Evolutionary conservation across 1,284 basidiomycete genomes (phyloP), one percentile per base, ranked within the genome.

Genomic region (Pseudozyma flocculosa): DNA sequence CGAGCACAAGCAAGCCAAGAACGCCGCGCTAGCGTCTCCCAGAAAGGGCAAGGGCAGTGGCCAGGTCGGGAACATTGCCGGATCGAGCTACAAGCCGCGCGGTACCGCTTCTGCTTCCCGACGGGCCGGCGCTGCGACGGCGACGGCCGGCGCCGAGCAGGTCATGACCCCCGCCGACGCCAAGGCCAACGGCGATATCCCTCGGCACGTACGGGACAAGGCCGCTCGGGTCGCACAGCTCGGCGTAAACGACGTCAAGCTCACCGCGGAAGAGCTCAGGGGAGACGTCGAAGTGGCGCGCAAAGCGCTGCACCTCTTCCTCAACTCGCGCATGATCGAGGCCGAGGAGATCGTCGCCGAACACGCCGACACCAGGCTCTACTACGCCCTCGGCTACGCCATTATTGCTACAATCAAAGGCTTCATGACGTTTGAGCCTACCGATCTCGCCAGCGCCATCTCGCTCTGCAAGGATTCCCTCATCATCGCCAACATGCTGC

Each of bases 341-440:
- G 75, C 75, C 47, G 72, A 78, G 47, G 50, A 60, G 18, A 63
- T 74, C 43, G 57, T 76, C 45, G 48, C 70, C 34, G 51, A 59
- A 50, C 40, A 71, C 46, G 63, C 72, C 11, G 74, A 76, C 50
- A 44, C 36, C 13, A 58, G 66, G 13, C 61, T 78, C 24, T 78
- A 78, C 66, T 73, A 76, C 41, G 74, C 75, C 3, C 62, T 78
- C 45, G 75, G 72, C 9, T 65, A 66, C 44, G 72, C 70, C 30
- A 56, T 78, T 23, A 75, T 78, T 24, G 68, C 72, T 15, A 70
- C 71, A 22, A 76, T 78, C 61, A 78, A 78, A 51, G 74, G 68
- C n/a, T 70, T 78, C 58, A 78, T 78, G 75, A 78, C 75, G 1
- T 78, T 76, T 43, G 74, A 78, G 46, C 75, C 72, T 14, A 58